phyloP scores from a whole-genome alignment of 768 basidiomycete genomes.

The Suillus americanus region DNA sequence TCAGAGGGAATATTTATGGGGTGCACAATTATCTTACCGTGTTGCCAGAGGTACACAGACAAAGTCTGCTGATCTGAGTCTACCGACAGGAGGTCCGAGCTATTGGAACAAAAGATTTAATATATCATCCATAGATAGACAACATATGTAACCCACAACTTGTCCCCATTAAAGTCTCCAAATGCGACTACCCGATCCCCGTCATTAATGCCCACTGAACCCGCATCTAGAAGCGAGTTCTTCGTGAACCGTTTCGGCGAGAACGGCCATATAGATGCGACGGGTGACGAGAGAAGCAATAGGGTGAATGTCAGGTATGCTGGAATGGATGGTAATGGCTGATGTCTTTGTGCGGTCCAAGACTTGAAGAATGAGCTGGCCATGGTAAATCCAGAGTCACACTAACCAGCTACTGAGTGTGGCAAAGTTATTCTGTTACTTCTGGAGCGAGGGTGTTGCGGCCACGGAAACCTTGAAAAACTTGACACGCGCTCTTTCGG shows the following conservation, averaged over 20 bases:
- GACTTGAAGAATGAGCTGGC: conserved; percentile 1
- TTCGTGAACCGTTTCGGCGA: conserved; percentile 80
- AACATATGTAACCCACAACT: conserved; percentile 62
- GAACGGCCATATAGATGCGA: conserved; percentile 73
- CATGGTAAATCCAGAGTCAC: background rate
- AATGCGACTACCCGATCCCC: conserved; percentile 80
- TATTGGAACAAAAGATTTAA: conserved; percentile 28
- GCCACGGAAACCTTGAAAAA: background rate
- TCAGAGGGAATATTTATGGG: conserved; percentile 1
- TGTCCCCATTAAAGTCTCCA: conserved; percentile 96
- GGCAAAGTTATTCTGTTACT: background rate
- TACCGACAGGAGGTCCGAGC: conserved; percentile 80
- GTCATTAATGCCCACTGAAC: conserved; percentile 73
- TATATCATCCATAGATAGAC: background rate
- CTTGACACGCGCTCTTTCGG: background rate
- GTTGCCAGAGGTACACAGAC: conserved; percentile 80
- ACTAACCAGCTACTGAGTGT: background rate
- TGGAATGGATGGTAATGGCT: background rate
- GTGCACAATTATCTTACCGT: conserved; percentile 48
- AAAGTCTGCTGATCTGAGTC: conserved; percentile 74
- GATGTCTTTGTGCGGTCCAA: conserved; percentile 2
- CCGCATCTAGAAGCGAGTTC: conserved; percentile 79
- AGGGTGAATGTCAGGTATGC: conserved; percentile 8
- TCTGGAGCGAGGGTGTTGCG: background rate
- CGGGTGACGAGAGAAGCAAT: conserved; percentile 21